A percentile compares a stretch with the other conserved stretches of the same genome.
Conservation (phyloP, 306 rosid species). For the Prunus padus region DNA sequence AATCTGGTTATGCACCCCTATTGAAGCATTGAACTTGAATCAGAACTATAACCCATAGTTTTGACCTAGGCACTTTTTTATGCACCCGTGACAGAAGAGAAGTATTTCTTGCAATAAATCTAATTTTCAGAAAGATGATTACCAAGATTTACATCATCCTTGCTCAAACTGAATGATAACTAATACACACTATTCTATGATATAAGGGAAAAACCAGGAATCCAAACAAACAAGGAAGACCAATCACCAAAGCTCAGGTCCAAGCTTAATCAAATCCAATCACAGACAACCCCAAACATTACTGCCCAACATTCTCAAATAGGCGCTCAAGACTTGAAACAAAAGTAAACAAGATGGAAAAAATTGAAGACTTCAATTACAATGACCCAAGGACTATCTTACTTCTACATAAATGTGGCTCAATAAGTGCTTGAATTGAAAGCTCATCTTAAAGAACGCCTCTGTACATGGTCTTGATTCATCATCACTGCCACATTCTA, state of each 20-base stretch:
- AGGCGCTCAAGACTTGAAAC: neutral
- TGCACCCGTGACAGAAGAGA: neutral
- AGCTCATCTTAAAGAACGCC: neutral
- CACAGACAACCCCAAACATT: neutral
- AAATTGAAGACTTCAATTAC: neutral
- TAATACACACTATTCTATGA: neutral
- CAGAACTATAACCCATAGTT: neutral
- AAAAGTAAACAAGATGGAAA: neutral
- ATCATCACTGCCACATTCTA: slow-evolving; percentile 9
- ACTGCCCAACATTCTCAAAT: too few species aligned
- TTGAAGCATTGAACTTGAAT: neutral
- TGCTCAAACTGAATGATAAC: neutral
- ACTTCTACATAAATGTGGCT: neutral
- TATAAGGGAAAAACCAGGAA: neutral
- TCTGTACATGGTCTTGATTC: neutral
- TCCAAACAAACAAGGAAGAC: neutral
- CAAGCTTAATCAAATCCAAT: neutral
- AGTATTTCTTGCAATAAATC: neutral
- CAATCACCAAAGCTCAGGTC: neutral
- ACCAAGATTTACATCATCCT: neutral
- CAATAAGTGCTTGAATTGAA: slow-evolving; percentile 2
- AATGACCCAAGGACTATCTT: neutral
- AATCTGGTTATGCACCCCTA: neutral
- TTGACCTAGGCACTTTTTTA: neutral
- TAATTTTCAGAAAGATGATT: neutral